phyloP scores from a whole-genome alignment of 1,139 yeast species.

The Geotrichum histeridarum region DNA sequence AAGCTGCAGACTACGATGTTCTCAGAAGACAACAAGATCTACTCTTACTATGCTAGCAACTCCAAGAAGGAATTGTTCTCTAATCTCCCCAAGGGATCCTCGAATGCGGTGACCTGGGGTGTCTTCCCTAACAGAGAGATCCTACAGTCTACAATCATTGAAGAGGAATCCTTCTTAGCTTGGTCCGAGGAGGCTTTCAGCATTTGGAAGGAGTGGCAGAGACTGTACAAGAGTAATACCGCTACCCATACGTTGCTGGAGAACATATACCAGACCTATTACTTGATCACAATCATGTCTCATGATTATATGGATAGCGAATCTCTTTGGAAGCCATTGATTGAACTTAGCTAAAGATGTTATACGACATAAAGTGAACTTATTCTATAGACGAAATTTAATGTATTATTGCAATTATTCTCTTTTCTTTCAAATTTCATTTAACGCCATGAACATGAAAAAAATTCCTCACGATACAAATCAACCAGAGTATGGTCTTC shows the following conservation, averaged over 20 bases:
- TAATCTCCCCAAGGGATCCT: conserved; percentile 48
- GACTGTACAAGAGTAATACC: conserved; percentile 58
- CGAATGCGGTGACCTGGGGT: conserved; percentile 94
- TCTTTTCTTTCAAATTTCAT: neutral
- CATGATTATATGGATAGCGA: conserved; percentile 74
- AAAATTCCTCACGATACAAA: too few relatives aligned
- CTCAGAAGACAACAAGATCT: conserved; percentile 31
- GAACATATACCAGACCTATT: conserved; percentile 55
- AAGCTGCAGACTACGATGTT: conserved; percentile 37
- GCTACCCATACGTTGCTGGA: conserved; percentile 63
- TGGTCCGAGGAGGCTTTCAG: conserved; percentile 94
- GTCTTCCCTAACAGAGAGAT: conserved; percentile 84
- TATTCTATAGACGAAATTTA: too few relatives aligned
- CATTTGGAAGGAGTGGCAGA: conserved; percentile 89
- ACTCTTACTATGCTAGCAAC: conserved; percentile 69
- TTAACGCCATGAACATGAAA: neutral
- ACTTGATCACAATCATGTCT: conserved; percentile 75
- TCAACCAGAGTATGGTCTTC: too few relatives aligned
- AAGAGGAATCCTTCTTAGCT: conserved; percentile 80
- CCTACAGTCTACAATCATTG: conserved; percentile 82
- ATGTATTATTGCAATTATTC: neutral
- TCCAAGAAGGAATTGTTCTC: conserved; percentile 52
- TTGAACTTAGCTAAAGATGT: conserved; percentile 1
- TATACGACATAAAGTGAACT: too few relatives aligned
- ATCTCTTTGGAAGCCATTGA: conserved; percentile 69